These are phyloP conservation scores for Vigna reflexopilosa DNA, from an alignment of 306 rosid species.

Conservation along the genomic window DNA sequence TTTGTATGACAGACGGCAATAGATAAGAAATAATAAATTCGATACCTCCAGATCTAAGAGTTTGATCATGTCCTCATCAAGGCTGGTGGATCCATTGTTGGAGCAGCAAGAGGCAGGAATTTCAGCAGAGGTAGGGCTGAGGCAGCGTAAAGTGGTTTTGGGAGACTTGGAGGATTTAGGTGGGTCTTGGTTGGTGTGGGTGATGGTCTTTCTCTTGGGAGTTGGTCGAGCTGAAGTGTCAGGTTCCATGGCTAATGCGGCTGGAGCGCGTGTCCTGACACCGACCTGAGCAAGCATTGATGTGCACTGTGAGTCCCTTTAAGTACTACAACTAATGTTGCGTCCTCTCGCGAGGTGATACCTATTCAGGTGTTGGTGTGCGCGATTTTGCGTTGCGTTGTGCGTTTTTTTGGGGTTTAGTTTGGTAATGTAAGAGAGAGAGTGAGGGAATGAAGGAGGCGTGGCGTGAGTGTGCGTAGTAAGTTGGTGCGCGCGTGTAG, in stretches of 20 bases:
- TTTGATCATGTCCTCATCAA: conserved; percentile 49
- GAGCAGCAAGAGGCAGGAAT: conserved; percentile 71
- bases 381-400: neutral
- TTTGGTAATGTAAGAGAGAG: conserved; percentile 46
- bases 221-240: conserved; percentile 33
- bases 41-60: conserved; percentile 80
- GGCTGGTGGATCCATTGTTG: conserved; percentile 62
- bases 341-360: conserved; percentile 38
- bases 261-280: conserved; percentile 61
- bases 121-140: conserved; percentile 54
- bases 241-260: conserved; percentile 56
- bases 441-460: neutral
- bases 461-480: conserved; percentile 33
- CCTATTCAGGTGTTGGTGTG: conserved; percentile 38
- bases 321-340: conserved; percentile 20
- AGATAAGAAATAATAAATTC: conserved; percentile 16
- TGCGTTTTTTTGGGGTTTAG: conserved; percentile 41
- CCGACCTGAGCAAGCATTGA: conserved; percentile 64
- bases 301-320: conserved; percentile 13
- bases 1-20: conserved; percentile 17
- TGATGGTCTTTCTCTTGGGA: conserved; percentile 57
- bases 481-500: conserved; percentile 48
- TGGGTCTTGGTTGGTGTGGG: conserved; percentile 3
- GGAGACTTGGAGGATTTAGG: conserved; percentile 42
- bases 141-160: conserved; percentile 18